These are phyloP conservation scores for Handroanthus guayacan DNA, from an alignment of 257 asterid genomes.

Conservation along the genomic window DNA sequence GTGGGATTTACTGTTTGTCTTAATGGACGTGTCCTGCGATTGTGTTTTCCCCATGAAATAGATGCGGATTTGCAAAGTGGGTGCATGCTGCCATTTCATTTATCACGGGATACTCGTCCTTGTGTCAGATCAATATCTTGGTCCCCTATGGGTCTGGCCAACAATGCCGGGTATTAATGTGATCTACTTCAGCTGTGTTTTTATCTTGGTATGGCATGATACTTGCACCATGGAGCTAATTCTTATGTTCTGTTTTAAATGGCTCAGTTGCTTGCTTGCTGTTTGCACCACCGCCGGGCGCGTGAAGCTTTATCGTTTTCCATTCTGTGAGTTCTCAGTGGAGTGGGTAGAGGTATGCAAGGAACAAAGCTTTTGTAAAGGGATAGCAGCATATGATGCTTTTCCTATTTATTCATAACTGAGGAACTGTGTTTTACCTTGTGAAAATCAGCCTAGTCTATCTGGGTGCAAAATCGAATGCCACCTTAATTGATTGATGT, in stretches of 20 bases:
- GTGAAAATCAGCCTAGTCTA: not conserved
- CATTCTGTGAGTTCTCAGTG: conserved; percentile 68
- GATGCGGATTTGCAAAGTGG: conserved; percentile 66
- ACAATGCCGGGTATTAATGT: conserved; percentile 72
- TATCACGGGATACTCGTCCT: conserved; percentile 71
- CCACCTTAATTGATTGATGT: not conserved
- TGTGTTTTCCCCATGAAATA: conserved; percentile 29
- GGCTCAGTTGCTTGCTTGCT: conserved; percentile 86
- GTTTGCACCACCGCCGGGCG: conserved; percentile 82
- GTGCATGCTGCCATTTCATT: conserved; percentile 67
- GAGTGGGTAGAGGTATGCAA: conserved; percentile 89
- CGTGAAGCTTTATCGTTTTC: conserved; percentile 80
- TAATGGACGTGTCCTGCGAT: not conserved
- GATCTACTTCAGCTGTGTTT: conserved; percentile 1
- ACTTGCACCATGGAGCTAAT: conserved; percentile 32
- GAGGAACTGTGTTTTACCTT: not conserved
- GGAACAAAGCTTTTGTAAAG: not conserved
- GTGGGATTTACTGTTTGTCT: not conserved
- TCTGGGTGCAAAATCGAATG: not conserved
- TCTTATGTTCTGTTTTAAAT: conserved; percentile 20
- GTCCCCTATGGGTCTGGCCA: conserved; percentile 90
- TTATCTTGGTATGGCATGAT: conserved; percentile 6
- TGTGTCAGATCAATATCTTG: conserved; percentile 88
- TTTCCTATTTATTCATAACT: not conserved
- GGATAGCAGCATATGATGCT: not conserved